phyloP scores from a whole-genome alignment of 108 stramenopile genomes.

The Nitzschia sp. region DNA sequence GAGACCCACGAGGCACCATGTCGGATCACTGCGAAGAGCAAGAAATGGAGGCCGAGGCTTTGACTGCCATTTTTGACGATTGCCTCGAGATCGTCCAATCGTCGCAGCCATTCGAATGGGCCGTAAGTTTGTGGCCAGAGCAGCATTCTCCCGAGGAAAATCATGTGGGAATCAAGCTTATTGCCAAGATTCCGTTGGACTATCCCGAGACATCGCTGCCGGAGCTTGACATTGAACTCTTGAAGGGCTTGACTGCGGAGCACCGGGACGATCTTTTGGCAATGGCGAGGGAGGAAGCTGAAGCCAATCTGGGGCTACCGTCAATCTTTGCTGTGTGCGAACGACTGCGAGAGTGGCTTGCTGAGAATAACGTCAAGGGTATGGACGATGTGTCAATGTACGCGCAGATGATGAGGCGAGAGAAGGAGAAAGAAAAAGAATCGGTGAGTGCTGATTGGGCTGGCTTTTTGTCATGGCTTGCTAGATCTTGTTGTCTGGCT shows the following conservation, averaged over 20 bases:
- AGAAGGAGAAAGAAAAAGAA: constrained; percentile 64
- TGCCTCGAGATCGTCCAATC: constrained; percentile 49
- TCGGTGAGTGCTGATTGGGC: constrained; percentile 46
- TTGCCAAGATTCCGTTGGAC: constrained; percentile 56
- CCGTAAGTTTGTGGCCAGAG: constrained; percentile 68
- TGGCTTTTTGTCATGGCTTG: background rate
- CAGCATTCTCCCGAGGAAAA: constrained; percentile 46
- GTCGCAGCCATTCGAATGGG: constrained; percentile 73
- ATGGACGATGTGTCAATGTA: constrained; percentile 85
- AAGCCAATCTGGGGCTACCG: constrained; percentile 75
- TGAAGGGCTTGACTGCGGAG: constrained; percentile 72
- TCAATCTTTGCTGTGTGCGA: constrained; percentile 83
- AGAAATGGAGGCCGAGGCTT: constrained; percentile 89
- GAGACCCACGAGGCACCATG: too few species aligned
- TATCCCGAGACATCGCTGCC: constrained; percentile 73
- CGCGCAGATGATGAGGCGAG: constrained; percentile 85
- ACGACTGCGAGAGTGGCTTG: constrained; percentile 78
- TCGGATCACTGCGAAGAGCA: constrained; percentile 79
- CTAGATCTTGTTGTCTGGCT: background rate
- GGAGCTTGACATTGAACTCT: constrained; percentile 61
- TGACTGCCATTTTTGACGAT: constrained; percentile 80
- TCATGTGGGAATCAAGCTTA: constrained; percentile 75
- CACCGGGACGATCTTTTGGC: constrained; percentile 55
- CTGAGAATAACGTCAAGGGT: constrained; percentile 87
- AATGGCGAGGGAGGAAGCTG: constrained; percentile 74